Percentiles rank a stretch among this genome's conserved stretches.
Evolutionary conservation across 768 basidiomycete genomes (phyloP).

Genomic region (Coprinopsis marcescibilis): DNA sequence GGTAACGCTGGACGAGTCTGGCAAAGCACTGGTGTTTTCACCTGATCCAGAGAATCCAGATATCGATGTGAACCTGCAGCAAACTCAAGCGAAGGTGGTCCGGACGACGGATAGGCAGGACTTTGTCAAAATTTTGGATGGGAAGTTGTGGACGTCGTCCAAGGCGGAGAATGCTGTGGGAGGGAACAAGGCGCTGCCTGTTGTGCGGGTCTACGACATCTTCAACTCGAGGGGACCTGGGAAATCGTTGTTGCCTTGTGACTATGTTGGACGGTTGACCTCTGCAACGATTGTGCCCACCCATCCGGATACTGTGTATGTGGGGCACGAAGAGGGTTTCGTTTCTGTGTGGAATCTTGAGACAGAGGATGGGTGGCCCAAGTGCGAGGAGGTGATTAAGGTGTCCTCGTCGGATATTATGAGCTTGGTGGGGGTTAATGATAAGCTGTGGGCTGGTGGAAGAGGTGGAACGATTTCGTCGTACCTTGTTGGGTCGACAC

Average conservation of each 20-base stretch:
- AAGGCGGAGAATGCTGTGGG: constrained; percentile 45
- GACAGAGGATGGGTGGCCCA: constrained; percentile 49
- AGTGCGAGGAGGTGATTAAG: constrained; percentile 72
- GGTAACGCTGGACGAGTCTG: constrained; percentile 79
- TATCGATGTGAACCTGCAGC: constrained; percentile 39
- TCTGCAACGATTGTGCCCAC: constrained; percentile 72
- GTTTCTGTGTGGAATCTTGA: constrained; percentile 75
- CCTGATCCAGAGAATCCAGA: constrained; percentile 33
- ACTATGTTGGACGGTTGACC: constrained; percentile 78
- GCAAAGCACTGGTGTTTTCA: constrained; percentile 75
- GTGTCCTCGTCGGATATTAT: constrained; percentile 79
- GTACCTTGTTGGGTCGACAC: constrained; percentile 66
- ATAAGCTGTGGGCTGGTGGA: constrained; percentile 83
- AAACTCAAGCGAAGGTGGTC: constrained; percentile 49
- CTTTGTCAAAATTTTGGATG: constrained; percentile 68
- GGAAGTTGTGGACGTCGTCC: constrained; percentile 79
- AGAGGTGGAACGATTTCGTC: constrained; percentile 77
- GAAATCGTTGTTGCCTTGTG: constrained; percentile 52
- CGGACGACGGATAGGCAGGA: constrained; percentile 79
- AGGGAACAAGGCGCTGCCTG: constrained; percentile 45
- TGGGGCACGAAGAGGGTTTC: constrained; percentile 91
- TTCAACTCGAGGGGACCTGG: constrained; percentile 55
- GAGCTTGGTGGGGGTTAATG: constrained; percentile 77
- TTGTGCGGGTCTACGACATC: constrained; percentile 78
- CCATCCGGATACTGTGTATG: constrained; percentile 59